Evolutionary conservation across 148 eudicot species (phyloP).

Genomic region (Limonium bicolor): DNA sequence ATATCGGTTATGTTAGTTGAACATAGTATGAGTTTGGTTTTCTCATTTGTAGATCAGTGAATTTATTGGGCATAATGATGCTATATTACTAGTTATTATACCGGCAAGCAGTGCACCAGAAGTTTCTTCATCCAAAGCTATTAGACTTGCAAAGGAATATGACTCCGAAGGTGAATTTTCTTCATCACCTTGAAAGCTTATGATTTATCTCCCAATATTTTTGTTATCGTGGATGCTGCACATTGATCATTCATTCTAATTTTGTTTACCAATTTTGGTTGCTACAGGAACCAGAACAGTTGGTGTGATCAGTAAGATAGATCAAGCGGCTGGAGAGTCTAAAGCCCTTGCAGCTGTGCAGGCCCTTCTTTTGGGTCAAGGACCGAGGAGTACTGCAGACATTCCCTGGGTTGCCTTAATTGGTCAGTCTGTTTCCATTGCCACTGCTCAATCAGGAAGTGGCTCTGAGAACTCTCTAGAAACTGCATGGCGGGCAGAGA

Average conservation of each 20-base stretch:
- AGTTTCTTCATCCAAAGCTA: conserved; percentile 64
- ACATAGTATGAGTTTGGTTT: conserved; percentile 1
- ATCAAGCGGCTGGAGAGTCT: conserved; percentile 88
- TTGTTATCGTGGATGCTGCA: no score
- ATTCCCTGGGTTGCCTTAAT: conserved; percentile 97
- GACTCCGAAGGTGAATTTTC: conserved; percentile 63
- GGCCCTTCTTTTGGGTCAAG: conserved; percentile 80
- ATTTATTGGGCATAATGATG: conserved; percentile 83
- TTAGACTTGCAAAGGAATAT: conserved; percentile 85
- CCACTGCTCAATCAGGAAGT: conserved; percentile 77
- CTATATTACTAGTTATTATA: conserved; percentile 78
- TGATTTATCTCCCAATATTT: no score
- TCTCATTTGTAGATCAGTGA: conserved; percentile 38
- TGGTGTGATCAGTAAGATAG: conserved; percentile 94
- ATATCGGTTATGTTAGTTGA: background rate
- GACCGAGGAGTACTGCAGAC: conserved; percentile 86
- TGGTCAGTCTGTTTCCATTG: conserved; percentile 94
- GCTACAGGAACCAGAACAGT: conserved; percentile 81
- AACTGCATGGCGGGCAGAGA: conserved; percentile 99
- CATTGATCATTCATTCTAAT: no score
- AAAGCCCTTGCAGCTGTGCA: conserved; percentile 95
- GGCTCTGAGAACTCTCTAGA: conserved; percentile 84
- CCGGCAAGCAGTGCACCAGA: conserved; percentile 91
- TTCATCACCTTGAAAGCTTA: background rate
- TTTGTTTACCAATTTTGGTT: background rate